phyloP scores from a whole-genome alignment of 2,329 filamentous ascomycete species.

The Pseudogymnoascus verrucosus region DNA sequence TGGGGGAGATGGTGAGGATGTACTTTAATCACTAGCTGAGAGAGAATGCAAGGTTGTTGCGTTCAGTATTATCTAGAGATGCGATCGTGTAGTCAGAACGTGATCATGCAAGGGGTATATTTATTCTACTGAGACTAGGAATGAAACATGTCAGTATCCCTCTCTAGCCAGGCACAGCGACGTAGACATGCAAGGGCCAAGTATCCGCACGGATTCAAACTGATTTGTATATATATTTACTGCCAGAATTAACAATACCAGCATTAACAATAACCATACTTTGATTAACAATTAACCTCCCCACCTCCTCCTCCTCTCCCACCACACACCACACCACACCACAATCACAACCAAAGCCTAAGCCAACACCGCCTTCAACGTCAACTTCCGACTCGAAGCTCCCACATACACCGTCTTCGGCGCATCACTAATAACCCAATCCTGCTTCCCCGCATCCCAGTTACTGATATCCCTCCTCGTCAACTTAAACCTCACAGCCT shows the following conservation, averaged over 20 bases:
- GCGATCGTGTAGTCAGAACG: background rate
- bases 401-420: constrained; percentile 28
- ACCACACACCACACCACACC: too few relatives aligned
- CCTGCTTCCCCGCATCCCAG: constrained; percentile 73
- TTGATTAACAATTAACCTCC: background rate
- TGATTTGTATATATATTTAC: background rate
- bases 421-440: constrained; percentile 56
- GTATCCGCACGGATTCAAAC: background rate
- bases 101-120: background rate
- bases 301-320: background rate
- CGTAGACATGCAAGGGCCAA: background rate
- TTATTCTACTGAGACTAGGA: background rate
- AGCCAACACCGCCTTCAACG: constrained; percentile 19
- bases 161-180: background rate
- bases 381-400: constrained; percentile 24
- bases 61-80: background rate
- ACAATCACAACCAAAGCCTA: background rate
- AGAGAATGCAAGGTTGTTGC: constrained; percentile 7
- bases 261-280: too few relatives aligned
- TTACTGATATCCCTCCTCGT: constrained; percentile 78
- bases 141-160: background rate
- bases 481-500: constrained; percentile 58
- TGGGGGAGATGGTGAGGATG: background rate
- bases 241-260: background rate
- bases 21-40: constrained; percentile 8